These are phyloP conservation scores for Ustilago trichophora DNA, from an alignment of 1,284 basidiomycete species.

Conservation along the genomic window DNA sequence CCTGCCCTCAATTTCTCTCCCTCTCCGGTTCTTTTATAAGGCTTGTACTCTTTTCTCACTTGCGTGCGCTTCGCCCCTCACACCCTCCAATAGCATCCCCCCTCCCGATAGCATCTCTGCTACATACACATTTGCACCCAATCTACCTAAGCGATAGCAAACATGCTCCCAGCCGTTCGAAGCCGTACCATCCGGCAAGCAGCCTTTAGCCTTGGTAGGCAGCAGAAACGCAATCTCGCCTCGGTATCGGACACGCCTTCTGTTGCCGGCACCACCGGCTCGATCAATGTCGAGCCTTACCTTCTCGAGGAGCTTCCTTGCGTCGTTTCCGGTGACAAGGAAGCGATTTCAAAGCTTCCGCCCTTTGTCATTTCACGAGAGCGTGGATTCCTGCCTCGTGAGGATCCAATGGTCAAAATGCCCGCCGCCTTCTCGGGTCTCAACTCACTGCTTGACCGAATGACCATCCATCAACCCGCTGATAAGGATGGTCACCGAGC, in stretches of 20 bases:
- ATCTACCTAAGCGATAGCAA: too few species aligned
- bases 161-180: slow-evolving; percentile 31
- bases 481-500: slow-evolving; percentile 40
- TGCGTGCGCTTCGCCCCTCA: too few species aligned
- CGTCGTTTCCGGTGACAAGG: slow-evolving; percentile 20
- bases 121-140: too few species aligned
- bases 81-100: too few species aligned
- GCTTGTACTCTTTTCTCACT: too few species aligned
- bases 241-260: slow-evolving; percentile 40
- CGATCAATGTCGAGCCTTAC: slow-evolving; percentile 43
- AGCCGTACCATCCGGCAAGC: slow-evolving; percentile 18
- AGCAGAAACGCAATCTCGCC: too few species aligned
- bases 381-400: slow-evolving; percentile 52
- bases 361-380: slow-evolving; percentile 53
- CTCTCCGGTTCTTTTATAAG: too few species aligned
- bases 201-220: too few species aligned
- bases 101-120: too few species aligned
- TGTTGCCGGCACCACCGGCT: background rate
- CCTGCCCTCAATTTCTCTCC: too few species aligned
- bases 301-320: slow-evolving; percentile 51
- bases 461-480: slow-evolving; percentile 61
- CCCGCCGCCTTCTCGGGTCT: slow-evolving; percentile 48
- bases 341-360: slow-evolving; percentile 43
- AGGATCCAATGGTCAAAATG: slow-evolving; percentile 53
- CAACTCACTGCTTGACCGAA: slow-evolving; percentile 54